phyloP scores from a whole-genome alignment of 2,329 filamentous ascomycete species.

The Xylariaceae sp. region DNA sequence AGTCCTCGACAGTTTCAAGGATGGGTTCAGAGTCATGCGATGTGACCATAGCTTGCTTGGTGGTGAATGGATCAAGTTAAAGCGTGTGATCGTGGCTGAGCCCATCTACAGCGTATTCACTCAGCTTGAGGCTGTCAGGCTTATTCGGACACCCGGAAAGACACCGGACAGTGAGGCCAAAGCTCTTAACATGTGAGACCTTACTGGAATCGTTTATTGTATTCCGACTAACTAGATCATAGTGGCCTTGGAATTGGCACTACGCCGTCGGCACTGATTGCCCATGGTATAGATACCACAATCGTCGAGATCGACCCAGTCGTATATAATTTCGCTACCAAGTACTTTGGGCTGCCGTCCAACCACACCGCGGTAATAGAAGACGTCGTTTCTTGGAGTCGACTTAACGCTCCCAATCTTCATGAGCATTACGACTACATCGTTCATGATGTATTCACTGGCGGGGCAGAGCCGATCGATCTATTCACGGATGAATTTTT shows the following conservation, averaged over 20 bases:
- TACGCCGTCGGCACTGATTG: slow-evolving; percentile 78
- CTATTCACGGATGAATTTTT: slow-evolving; percentile 89
- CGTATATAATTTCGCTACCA: slow-evolving; percentile 75
- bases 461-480: slow-evolving; percentile 82
- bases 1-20: slow-evolving; percentile 70
- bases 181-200: slow-evolving; percentile 76
- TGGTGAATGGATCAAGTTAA: slow-evolving; percentile 73
- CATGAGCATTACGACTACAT: slow-evolving; percentile 76
- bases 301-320: slow-evolving; percentile 92
- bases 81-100: slow-evolving; percentile 60
- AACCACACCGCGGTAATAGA: slow-evolving; percentile 78
- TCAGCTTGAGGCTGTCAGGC: slow-evolving; percentile 85
- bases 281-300: slow-evolving; percentile 86
- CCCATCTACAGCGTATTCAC: slow-evolving; percentile 96
- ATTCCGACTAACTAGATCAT: slow-evolving; percentile 18
- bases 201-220: not conserved
- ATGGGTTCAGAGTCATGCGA: slow-evolving; percentile 75
- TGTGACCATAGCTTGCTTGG: slow-evolving; percentile 94
- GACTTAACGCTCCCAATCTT: slow-evolving; percentile 37
- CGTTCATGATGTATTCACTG: slow-evolving; percentile 96
- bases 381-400: slow-evolving; percentile 72
- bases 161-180: slow-evolving; percentile 62
- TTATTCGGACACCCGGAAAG: slow-evolving; percentile 59
- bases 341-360: slow-evolving; percentile 75
- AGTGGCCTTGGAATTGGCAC: slow-evolving; percentile 92